Percentiles rank a stretch among this genome's conserved stretches.
These are phyloP conservation scores for Nicotiana otophora DNA, from an alignment of 257 asterid genomes.

Conservation along the genomic window DNA sequence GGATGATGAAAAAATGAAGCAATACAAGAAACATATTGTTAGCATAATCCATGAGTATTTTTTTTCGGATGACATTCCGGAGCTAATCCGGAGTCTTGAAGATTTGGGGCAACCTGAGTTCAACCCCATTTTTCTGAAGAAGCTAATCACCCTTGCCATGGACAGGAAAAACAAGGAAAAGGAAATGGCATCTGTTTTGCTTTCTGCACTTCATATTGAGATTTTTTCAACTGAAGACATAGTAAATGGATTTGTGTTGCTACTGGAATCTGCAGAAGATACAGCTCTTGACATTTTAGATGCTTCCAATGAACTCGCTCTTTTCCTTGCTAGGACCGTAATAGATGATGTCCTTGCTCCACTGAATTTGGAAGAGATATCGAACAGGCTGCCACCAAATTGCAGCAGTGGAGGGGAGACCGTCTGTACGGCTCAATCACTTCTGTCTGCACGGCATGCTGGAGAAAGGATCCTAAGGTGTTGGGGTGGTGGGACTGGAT, in stretches of 20 bases:
- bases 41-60: conserved; percentile 87
- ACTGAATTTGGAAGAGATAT: conserved; percentile 74
- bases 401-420: conserved; percentile 74
- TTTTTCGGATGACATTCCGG: conserved; percentile 93
- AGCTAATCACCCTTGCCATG: conserved; percentile 82
- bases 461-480: conserved; percentile 98
- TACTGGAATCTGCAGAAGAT: conserved; percentile 86
- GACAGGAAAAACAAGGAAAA: conserved; percentile 92
- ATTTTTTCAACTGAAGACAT: conserved; percentile 83
- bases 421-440: conserved; percentile 61
- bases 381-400: conserved; percentile 49
- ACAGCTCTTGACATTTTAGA: conserved; percentile 88
- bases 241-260: conserved; percentile 76
- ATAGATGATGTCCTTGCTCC: conserved; percentile 95
- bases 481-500: conserved; percentile 99
- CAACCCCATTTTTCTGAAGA: conserved; percentile 76
- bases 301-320: conserved; percentile 86
- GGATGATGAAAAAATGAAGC: conserved; percentile 55
- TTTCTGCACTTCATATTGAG: conserved; percentile 86
- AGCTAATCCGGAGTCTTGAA: conserved; percentile 70
- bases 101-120: conserved; percentile 69
- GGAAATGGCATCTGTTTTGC: conserved; percentile 94
- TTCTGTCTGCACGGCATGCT: conserved; percentile 86
- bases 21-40: conserved; percentile 74
- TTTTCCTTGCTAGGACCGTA: conserved; percentile 82